These are phyloP conservation scores for Fraxinus xanthoxyloides DNA, from an alignment of 305 asterid genomes.

Conservation along the genomic window DNA sequence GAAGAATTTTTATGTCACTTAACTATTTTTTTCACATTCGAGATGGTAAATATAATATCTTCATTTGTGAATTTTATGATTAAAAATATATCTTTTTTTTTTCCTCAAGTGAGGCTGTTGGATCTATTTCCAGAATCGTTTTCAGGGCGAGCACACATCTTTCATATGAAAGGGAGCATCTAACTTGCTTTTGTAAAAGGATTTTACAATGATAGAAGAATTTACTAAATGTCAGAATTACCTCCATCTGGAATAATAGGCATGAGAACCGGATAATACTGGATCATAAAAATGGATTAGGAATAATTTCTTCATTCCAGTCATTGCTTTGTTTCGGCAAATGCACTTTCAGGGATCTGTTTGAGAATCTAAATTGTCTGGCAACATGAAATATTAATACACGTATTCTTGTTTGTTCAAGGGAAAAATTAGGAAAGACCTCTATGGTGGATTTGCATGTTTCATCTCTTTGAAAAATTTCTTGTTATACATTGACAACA, in stretches of 20 bases:
- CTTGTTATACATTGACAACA: not conserved
- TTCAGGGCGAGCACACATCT: not conserved
- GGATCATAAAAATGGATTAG: not conserved
- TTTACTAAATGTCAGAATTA: not conserved
- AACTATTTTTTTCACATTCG: not conserved
- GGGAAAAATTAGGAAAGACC: not conserved
- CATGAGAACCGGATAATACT: conserved; percentile 2
- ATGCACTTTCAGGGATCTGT: not conserved
- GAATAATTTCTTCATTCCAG: not conserved
- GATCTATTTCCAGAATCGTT: not conserved
- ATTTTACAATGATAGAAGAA: not conserved
- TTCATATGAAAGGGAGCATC: not conserved
- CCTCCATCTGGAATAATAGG: not conserved
- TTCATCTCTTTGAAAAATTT: not conserved
- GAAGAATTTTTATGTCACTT: not conserved
- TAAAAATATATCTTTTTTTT: not conserved
- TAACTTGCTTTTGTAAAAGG: not conserved
- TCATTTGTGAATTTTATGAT: not conserved
- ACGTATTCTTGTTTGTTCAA: not conserved
- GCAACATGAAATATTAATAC: not conserved
- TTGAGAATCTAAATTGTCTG: not conserved
- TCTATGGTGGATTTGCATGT: not conserved
- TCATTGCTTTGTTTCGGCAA: not conserved
- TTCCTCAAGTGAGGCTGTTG: not conserved
- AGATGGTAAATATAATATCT: not conserved